A percentile compares a stretch with the other conserved stretches of the same genome.
These are phyloP conservation scores for Chondrus crispus DNA, from an alignment of 23 red algal genomes.

Conservation along the genomic window DNA sequence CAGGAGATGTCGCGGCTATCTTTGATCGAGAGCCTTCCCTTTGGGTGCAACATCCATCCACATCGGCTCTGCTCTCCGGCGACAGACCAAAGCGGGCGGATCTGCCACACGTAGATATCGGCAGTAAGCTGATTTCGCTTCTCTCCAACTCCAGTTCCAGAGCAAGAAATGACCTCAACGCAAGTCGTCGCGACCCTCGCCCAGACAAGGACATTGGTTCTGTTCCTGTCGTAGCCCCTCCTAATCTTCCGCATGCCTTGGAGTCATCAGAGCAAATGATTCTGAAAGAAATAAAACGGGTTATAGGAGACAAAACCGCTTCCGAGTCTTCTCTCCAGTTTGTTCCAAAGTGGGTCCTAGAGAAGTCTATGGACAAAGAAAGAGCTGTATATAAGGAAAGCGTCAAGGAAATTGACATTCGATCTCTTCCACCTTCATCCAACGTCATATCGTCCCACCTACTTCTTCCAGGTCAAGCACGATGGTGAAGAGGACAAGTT, in stretches of 20 bases:
- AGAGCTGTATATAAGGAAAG: background rate
- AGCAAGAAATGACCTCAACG: too few relatives aligned
- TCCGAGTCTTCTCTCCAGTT: background rate
- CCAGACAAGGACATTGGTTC: background rate
- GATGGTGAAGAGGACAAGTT: background rate
- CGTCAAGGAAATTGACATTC: background rate
- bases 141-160: too few relatives aligned
- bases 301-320: background rate
- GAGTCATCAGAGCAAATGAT: background rate
- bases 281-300: background rate
- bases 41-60: background rate
- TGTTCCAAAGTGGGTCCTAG: background rate
- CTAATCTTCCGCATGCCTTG: background rate
- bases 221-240: background rate
- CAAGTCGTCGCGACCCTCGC: background rate
- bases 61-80: background rate
- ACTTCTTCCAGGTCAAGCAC: constrained; percentile 9
- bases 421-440: background rate
- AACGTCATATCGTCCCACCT: background rate
- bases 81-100: background rate
- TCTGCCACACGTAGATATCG: too few relatives aligned
- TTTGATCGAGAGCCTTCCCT: background rate
- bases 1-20: too few relatives aligned
- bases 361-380: constrained; percentile 11
- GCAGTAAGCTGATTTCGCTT: too few relatives aligned